Evolutionary conservation across 805 yeast genomes (phyloP).

Genomic region (Metschnikowia peoriensis): DNA sequence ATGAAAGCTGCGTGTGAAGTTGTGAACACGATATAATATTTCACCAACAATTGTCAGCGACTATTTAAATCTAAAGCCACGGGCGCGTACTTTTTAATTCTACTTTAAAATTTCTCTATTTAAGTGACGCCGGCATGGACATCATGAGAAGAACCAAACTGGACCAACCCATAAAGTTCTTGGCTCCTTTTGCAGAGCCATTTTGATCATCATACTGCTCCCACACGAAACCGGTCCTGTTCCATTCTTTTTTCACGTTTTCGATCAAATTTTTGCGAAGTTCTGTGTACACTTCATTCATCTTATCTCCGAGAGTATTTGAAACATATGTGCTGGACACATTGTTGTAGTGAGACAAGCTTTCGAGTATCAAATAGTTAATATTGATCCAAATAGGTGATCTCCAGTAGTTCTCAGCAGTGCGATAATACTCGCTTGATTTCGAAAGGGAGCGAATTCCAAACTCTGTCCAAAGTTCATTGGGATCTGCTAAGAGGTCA

Average conservation of each 20-base stretch:
- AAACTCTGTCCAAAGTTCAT: constrained; percentile 69
- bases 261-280: constrained; percentile 66
- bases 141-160: constrained; percentile 76
- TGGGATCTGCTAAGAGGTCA: constrained; percentile 61
- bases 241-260: constrained; percentile 70
- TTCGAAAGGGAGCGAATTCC: constrained; percentile 84
- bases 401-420: constrained; percentile 93
- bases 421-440: constrained; percentile 60
- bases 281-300: constrained; percentile 43
- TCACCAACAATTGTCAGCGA: too few relatives aligned
- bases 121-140: constrained; percentile 61
- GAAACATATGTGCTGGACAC: constrained; percentile 29
- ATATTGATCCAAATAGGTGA: constrained; percentile 93
- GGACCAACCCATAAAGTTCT: constrained; percentile 95
- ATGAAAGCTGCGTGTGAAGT: too few relatives aligned
- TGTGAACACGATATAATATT: too few relatives aligned
- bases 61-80: too few relatives aligned
- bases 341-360: constrained; percentile 54
- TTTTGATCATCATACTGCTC: constrained; percentile 82
- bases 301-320: constrained; percentile 37
- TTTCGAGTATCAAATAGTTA: constrained; percentile 77
- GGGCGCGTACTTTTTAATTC: too few relatives aligned
- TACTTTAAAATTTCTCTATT: neutral
- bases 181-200: constrained; percentile 78
- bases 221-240: constrained; percentile 77